These are phyloP conservation scores for Mollisiaceae sp. DNA, from an alignment of 2,329 filamentous ascomycete species.

Conservation along the genomic window DNA sequence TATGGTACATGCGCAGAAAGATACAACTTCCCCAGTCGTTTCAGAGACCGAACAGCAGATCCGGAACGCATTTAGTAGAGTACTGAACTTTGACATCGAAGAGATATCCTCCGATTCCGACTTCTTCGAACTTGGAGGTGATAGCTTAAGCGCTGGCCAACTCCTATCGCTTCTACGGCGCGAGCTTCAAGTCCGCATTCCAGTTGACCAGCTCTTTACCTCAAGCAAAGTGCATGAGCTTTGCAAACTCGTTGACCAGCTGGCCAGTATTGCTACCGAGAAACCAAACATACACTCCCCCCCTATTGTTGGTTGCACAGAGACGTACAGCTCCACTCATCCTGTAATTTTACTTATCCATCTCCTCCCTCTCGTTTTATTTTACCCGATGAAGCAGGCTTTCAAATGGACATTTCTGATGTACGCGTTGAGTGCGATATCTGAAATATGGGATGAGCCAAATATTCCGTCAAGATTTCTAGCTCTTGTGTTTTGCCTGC, in stretches of 20 bases:
- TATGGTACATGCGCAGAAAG: neutral
- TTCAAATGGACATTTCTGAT: conserved; percentile 60
- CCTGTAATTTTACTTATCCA: conserved; percentile 55
- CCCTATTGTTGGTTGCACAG: conserved; percentile 42
- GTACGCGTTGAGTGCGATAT: conserved; percentile 49
- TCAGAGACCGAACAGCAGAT: conserved; percentile 38
- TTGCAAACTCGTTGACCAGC: conserved; percentile 20
- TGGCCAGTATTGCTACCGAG: neutral
- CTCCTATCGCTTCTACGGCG: conserved; percentile 57
- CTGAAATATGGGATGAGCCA: conserved; percentile 48
- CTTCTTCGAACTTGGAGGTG: conserved; percentile 59
- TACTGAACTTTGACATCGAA: conserved; percentile 48
- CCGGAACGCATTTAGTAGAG: conserved; percentile 50
- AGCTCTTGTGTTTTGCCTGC: conserved; percentile 52
- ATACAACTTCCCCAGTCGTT: neutral
- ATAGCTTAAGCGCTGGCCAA: conserved; percentile 58
- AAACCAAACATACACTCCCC: conserved; percentile 13
- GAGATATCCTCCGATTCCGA: conserved; percentile 51
- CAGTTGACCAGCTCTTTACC: conserved; percentile 58
- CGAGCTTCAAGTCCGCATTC: conserved; percentile 54
- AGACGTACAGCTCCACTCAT: conserved; percentile 55
- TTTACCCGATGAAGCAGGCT: conserved; percentile 57
- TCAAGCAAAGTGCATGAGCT: conserved; percentile 48
- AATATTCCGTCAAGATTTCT: conserved; percentile 52
- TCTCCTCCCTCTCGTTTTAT: conserved; percentile 53